Evolutionary conservation across 371 early-diverging fungal species (phyloP), one percentile per base, ranked within the genome.

Genomic region (Mortierella polycephala): DNA sequence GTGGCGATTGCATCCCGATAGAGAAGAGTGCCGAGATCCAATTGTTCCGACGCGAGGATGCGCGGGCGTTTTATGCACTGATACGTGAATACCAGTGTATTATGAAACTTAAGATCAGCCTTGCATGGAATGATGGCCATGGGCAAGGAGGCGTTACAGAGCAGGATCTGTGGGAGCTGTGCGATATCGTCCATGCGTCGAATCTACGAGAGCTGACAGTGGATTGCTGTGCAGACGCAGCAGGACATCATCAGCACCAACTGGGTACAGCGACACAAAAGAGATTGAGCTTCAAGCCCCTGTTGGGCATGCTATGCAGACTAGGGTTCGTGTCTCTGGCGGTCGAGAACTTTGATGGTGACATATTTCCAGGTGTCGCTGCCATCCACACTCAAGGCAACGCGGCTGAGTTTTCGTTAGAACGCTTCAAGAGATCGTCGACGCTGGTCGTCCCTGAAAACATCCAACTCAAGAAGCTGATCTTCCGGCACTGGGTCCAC

Each of bases 131-230:
- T 13, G 49, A 40, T 30, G 40, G 39, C 23, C 40, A 49, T 23
- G 45, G 50, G 6, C 51, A 39, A n/a, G 30, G 54, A 23, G 71
- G 62, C 0, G 63, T 65, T 37, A 61, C 60, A 0, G 72, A 65
- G 49, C 61, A 67, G 23, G 74, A 74, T 57, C 50, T 74, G 16
- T 73, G 69, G 74, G 46, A 55, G 52, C 45, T 74, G 12, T 67
- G 69, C 40, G 42, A 59, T 40, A 46, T 54, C 7, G 57, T 74
- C 1, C 74, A 74, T 49, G 41, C 16, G 7, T 45, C 54, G 57
- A 63, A 41, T 13, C 18, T 74, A 1, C 47, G 64, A 0, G 74
- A 74, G 40, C 16, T 74, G 64, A 61, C 52, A 20, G 37, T 74
- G 0, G 69, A 67, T 37, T 74, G 74, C 14, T 40, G 61, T 23